phyloP scores from a whole-genome alignment of 768 basidiomycete genomes.

The Cyathus striatus region DNA sequence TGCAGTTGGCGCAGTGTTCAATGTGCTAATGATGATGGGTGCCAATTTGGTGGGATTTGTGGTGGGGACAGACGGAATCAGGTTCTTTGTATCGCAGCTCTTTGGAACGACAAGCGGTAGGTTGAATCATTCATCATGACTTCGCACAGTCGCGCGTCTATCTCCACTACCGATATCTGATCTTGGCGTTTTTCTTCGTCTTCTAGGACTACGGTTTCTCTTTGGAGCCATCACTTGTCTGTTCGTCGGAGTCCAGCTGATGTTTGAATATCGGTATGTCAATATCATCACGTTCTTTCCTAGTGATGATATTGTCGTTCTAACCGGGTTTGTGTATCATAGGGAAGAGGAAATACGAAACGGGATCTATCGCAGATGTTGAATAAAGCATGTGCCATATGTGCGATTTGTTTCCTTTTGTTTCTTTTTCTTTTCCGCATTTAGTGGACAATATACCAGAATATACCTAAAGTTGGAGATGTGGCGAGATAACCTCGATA shows the following conservation, averaged over 20 bases:
- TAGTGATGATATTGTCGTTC: not conserved
- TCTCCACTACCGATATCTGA: not conserved
- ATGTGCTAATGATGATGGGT: conserved; percentile 83
- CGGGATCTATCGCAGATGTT: conserved; percentile 53
- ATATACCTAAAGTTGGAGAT: too few relatives aligned
- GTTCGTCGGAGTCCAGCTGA: conserved; percentile 82
- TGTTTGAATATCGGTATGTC: conserved; percentile 92
- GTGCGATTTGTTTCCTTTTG: not conserved
- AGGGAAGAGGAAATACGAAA: conserved; percentile 72
- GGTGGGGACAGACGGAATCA: conserved; percentile 76
- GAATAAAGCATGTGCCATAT: not conserved
- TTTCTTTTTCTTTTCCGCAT: too few relatives aligned
- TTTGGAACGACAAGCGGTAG: conserved; percentile 64
- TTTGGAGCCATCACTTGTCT: conserved; percentile 52
- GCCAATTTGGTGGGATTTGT: conserved; percentile 97
- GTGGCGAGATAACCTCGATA: too few relatives aligned
- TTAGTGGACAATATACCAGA: too few relatives aligned
- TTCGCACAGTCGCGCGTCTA: not conserved
- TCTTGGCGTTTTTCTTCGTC: not conserved
- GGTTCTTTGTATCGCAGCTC: conserved; percentile 59
- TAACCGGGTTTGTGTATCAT: conserved; percentile 7
- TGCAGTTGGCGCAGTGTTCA: conserved; percentile 77
- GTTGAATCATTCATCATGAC: conserved; percentile 2
- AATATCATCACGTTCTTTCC: not conserved
- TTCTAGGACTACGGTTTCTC: conserved; percentile 63